Evolutionary conservation across 169 alveolate genomes (phyloP).

Genomic region (Plasmodium yoelii): DNA sequence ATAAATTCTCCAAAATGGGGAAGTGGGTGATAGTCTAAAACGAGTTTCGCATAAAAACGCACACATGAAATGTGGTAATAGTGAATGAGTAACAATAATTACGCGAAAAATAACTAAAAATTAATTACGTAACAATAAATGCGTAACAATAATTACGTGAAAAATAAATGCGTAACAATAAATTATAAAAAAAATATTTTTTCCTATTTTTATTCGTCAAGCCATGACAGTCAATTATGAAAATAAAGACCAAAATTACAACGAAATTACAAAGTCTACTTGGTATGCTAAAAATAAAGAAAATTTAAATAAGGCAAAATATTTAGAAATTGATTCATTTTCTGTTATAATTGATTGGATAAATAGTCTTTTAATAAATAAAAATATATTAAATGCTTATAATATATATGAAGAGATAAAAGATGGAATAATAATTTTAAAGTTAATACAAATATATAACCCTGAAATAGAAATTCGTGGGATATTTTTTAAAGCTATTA

Average conservation of each 20-base stretch:
- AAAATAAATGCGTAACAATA: too few relatives aligned
- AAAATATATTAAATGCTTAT: slow-evolving; percentile 37
- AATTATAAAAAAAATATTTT: too few relatives aligned
- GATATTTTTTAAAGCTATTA: slow-evolving; percentile 38
- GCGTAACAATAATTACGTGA: too few relatives aligned
- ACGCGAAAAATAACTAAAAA: too few relatives aligned
- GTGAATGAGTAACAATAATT: too few relatives aligned
- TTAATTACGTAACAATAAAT: too few relatives aligned
- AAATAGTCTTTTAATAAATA: slow-evolving; percentile 53
- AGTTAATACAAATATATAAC: slow-evolving; percentile 33
- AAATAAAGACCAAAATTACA: slow-evolving; percentile 23
- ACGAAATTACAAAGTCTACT: slow-evolving; percentile 46
- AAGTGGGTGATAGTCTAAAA: too few relatives aligned
- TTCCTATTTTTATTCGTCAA: too few relatives aligned
- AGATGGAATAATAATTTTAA: slow-evolving; percentile 49
- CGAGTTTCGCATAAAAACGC: too few relatives aligned
- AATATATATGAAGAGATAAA: slow-evolving; percentile 61
- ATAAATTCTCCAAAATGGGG: too few relatives aligned
- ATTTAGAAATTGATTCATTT: slow-evolving; percentile 27
- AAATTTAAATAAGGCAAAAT: slow-evolving; percentile 35
- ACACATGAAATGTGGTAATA: too few relatives aligned
- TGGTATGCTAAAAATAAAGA: slow-evolving; percentile 33
- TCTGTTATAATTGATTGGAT: slow-evolving; percentile 54
- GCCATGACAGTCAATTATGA: slow-evolving; percentile 10
- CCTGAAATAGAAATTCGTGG: slow-evolving; percentile 40